Conservation (phyloP, 768 basidiomycete species). For the Tricholoma flavovirens region DNA sequence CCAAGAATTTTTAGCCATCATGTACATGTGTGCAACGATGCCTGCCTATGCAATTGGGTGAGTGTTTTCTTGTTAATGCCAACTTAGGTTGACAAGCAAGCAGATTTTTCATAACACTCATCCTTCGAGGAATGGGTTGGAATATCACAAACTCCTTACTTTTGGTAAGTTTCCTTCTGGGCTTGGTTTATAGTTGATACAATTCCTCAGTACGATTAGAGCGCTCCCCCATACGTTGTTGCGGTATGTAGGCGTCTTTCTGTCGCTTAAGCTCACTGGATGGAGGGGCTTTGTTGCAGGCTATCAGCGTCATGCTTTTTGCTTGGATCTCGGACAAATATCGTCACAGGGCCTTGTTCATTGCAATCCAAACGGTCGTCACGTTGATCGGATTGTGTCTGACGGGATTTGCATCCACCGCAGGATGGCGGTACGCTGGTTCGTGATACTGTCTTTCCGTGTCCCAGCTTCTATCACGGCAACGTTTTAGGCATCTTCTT, state of each 20-base stretch:
- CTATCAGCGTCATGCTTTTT: conserved; percentile 35
- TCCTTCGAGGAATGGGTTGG: conserved; percentile 47
- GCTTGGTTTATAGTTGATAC: background rate
- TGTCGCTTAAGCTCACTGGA: background rate
- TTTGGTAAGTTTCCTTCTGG: conserved; percentile 25
- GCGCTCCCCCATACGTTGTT: conserved; percentile 43
- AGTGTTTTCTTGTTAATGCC: conserved; percentile 8
- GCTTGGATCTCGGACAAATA: conserved; percentile 43
- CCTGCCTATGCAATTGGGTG: conserved; percentile 47
- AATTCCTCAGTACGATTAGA: conserved; percentile 22
- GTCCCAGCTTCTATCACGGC: conserved; percentile 3
- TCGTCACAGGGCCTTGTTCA: conserved; percentile 35
- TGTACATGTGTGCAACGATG: conserved; percentile 46
- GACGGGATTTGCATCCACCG: conserved; percentile 31
- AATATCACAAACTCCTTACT: conserved; percentile 34
- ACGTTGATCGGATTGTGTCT: conserved; percentile 37
- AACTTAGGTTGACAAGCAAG: background rate
- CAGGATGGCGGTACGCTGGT: conserved; percentile 41
- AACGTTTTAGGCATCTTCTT: conserved; percentile 37
- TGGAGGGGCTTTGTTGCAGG: conserved; percentile 20
- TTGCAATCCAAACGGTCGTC: conserved; percentile 35
- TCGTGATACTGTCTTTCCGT: background rate
- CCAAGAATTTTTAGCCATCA: conserved; percentile 26
- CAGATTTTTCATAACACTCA: conserved; percentile 42
- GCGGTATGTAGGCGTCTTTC: conserved; percentile 29